A percentile compares a stretch with the other conserved stretches of the same genome.
Conservation (phyloP, 2,329 filamentous ascomycete genomes). For the Pseudogymnoascus destructans region DNA sequence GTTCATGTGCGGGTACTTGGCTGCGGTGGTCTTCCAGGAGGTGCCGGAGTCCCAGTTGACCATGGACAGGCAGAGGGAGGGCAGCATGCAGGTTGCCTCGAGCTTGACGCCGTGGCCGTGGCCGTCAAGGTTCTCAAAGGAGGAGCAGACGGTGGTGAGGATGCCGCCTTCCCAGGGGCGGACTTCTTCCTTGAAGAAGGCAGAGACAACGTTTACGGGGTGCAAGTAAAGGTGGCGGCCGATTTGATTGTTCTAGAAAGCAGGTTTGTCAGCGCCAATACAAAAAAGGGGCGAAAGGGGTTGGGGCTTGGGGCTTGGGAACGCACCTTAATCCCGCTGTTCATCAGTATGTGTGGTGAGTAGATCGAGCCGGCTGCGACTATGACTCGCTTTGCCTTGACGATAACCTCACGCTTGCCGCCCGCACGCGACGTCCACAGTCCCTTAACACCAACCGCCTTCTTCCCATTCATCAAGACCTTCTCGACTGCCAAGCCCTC, state of each 20-base stretch:
- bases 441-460: slow-evolving; percentile 59
- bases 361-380: slow-evolving; percentile 65
- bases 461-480: slow-evolving; percentile 51
- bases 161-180: slow-evolving; percentile 61
- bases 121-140: slow-evolving; percentile 70
- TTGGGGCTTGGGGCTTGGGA: background rate
- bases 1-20: slow-evolving; percentile 55
- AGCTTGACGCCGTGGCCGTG: slow-evolving; percentile 73
- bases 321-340: slow-evolving; percentile 57
- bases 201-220: slow-evolving; percentile 48
- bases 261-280: background rate
- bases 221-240: slow-evolving; percentile 74
- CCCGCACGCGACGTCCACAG: slow-evolving; percentile 56
- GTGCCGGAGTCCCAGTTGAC: slow-evolving; percentile 56
- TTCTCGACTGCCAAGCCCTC: slow-evolving; percentile 66
- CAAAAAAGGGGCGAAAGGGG: background rate
- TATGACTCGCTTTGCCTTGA: slow-evolving; percentile 71
- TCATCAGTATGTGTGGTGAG: slow-evolving; percentile 61
- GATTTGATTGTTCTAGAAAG: slow-evolving; percentile 55
- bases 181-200: slow-evolving; percentile 56
- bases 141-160: slow-evolving; percentile 62
- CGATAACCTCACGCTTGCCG: slow-evolving; percentile 49
- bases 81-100: slow-evolving; percentile 62
- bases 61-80: slow-evolving; percentile 47
- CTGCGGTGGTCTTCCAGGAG: slow-evolving; percentile 57